Evolutionary conservation across 169 alveolate species (phyloP).

Genomic region (Toxoplasma gondii): DNA sequence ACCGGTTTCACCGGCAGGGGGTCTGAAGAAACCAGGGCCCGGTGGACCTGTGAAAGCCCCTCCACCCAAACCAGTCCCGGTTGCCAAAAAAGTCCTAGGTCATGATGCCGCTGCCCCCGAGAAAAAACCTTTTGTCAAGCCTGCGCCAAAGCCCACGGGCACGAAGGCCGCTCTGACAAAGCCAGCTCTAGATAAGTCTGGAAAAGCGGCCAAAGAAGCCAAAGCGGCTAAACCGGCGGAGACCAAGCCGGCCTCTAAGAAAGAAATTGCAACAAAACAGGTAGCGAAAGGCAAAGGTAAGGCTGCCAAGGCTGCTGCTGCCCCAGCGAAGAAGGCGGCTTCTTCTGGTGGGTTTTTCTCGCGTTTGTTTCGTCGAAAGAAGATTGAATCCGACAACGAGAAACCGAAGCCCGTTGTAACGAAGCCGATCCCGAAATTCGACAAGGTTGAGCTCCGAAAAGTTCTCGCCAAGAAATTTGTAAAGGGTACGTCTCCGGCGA

Average conservation of each 20-base stretch:
- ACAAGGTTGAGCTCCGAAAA: neutral
- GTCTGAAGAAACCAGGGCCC: neutral
- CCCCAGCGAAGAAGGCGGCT: neutral
- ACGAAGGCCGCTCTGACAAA: neutral
- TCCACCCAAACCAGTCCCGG: neutral
- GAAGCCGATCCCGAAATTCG: constrained; percentile 7
- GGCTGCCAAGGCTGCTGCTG: neutral
- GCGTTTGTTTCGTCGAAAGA: neutral
- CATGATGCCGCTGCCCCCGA: neutral
- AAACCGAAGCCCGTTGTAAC: neutral
- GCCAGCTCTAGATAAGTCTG: neutral
- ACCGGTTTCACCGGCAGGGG: neutral
- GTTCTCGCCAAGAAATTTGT: neutral
- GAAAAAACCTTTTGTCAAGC: neutral
- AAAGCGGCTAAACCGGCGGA: neutral
- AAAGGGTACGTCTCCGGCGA: neutral
- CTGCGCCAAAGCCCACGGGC: neutral
- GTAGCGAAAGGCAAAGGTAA: neutral
- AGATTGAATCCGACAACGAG: neutral
- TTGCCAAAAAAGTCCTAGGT: neutral
- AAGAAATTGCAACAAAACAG: neutral
- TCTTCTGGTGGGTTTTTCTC: neutral
- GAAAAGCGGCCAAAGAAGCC: neutral
- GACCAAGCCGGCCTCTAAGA: neutral
- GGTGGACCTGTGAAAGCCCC: neutral